phyloP scores from a whole-genome alignment of 2,329 filamentous ascomycete genomes.

The Drechslera avenae region DNA sequence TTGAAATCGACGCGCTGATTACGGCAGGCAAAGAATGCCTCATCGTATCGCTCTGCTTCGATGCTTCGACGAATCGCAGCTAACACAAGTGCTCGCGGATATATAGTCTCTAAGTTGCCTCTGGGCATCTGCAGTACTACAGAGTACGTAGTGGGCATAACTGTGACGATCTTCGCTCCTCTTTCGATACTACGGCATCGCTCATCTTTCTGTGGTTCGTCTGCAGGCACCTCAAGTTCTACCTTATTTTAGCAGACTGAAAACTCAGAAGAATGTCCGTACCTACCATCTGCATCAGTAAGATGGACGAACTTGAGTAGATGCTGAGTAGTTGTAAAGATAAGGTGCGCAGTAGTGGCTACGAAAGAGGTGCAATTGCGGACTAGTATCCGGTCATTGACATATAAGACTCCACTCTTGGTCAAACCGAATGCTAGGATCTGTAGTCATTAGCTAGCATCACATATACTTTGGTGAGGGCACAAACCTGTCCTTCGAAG shows the following conservation, averaged over 20 bases:
- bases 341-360: conserved; percentile 78
- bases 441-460: conserved; percentile 38
- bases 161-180: conserved; percentile 83
- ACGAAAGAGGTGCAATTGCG: conserved; percentile 93
- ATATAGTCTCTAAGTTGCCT: conserved; percentile 95
- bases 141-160: conserved; percentile 84
- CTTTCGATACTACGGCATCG: conserved; percentile 90
- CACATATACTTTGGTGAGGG: neutral
- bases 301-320: conserved; percentile 94
- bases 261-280: no score
- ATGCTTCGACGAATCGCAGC: conserved; percentile 85
- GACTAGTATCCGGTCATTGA: conserved; percentile 72
- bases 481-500: conserved; percentile 34
- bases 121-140: conserved; percentile 93
- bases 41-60: conserved; percentile 77
- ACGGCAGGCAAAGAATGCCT: conserved; percentile 85
- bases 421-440: conserved; percentile 68
- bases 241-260: conserved; percentile 4
- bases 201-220: conserved; percentile 91
- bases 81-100: conserved; percentile 87
- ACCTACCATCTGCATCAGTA: conserved; percentile 64
- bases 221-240: conserved; percentile 82
- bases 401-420: conserved; percentile 76
- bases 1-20: conserved; percentile 98
- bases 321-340: conserved; percentile 92